Conservation (phyloP, 257 asterid species). For the Capsicum baccatum region DNA sequence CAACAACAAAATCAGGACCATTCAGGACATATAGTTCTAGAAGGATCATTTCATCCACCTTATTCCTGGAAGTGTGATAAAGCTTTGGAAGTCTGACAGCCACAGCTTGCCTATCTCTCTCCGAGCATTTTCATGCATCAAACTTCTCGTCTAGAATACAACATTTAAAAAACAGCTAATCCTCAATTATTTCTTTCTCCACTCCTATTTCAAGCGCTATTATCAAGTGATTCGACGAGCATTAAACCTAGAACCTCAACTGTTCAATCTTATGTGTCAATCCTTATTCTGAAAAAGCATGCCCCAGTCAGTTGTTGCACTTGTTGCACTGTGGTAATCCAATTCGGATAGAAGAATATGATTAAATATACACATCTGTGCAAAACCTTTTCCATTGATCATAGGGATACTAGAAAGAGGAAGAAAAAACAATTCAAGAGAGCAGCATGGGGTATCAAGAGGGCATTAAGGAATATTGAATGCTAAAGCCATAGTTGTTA, state of each 20-base stretch:
- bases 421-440: background rate
- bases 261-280: background rate
- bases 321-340: slow-evolving; percentile 14
- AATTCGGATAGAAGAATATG: slow-evolving; percentile 2
- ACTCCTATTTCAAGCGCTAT: slow-evolving; percentile 20
- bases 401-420: slow-evolving; percentile 17
- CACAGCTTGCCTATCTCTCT: slow-evolving; percentile 11
- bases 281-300: background rate
- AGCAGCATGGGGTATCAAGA: slow-evolving; percentile 9
- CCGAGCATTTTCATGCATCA: slow-evolving; percentile 23
- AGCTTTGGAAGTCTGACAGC: background rate
- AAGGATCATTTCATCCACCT: slow-evolving; percentile 24
- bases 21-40: background rate
- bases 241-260: background rate
- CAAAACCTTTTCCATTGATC: background rate
- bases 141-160: background rate
- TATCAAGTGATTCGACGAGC: slow-evolving; percentile 1
- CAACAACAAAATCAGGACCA: background rate
- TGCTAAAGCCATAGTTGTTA: background rate
- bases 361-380: background rate
- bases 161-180: slow-evolving; percentile 11
- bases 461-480: background rate
- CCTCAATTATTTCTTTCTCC: slow-evolving; percentile 23
- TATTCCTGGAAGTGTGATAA: background rate
- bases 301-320: background rate